Evolutionary conservation across 805 yeast genomes (phyloP).

Genomic region (Kazachstania viticola): DNA sequence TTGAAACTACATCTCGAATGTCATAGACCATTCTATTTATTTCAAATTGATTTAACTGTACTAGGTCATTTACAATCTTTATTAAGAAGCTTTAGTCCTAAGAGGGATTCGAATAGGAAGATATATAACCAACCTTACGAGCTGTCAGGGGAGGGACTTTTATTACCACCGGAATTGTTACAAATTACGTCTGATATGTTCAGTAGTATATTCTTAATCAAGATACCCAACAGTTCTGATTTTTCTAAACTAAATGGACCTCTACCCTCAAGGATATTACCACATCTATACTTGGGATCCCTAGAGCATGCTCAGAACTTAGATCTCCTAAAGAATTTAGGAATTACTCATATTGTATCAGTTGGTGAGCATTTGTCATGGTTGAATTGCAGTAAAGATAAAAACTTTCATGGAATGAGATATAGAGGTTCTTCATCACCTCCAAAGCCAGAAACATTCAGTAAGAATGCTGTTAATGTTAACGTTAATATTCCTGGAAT

Average conservation of each 20-base stretch:
- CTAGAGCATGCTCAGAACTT: slow-evolving; percentile 69
- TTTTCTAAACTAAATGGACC: slow-evolving; percentile 41
- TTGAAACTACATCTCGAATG: slow-evolving; percentile 47
- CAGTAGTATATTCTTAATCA: slow-evolving; percentile 25
- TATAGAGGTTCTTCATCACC: slow-evolving; percentile 6
- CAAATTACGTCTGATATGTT: slow-evolving; percentile 23
- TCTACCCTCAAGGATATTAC: slow-evolving; percentile 72
- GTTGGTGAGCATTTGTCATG: slow-evolving; percentile 77
- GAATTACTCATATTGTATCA: slow-evolving; percentile 64
- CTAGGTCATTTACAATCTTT: slow-evolving; percentile 54
- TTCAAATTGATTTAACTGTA: slow-evolving; percentile 61
- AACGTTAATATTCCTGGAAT: background rate
- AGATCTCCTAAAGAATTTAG: slow-evolving; percentile 48
- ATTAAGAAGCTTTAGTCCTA: slow-evolving; percentile 50
- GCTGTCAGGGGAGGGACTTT: too few species aligned
- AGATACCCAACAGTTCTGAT: slow-evolving; percentile 18
- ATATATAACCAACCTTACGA: background rate
- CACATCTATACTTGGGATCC: slow-evolving; percentile 79
- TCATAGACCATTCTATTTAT: slow-evolving; percentile 76
- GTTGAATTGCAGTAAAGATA: slow-evolving; percentile 21
- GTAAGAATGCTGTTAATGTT: background rate
- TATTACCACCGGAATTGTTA: slow-evolving; percentile 6
- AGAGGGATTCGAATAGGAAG: slow-evolving; percentile 7
- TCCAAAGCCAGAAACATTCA: background rate
- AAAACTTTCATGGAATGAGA: slow-evolving; percentile 4